A percentile compares a stretch with the other conserved stretches of the same genome.
These are phyloP conservation scores for Creolimax fragrantissima DNA, from an alignment of 78 protist genomes.

Conservation along the genomic window DNA sequence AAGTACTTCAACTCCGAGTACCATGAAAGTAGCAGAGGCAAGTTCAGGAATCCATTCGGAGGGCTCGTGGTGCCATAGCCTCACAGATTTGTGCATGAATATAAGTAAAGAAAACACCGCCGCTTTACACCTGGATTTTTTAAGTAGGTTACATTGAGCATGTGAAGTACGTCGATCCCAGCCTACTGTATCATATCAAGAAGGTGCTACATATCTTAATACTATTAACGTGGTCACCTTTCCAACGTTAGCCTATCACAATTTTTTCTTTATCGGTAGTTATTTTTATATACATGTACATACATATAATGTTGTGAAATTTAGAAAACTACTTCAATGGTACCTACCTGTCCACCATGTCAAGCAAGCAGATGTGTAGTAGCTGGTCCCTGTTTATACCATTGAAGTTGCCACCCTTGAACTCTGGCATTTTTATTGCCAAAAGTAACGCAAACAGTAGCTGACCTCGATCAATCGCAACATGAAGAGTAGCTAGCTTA, in stretches of 20 bases:
- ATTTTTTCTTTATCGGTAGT: too few species aligned
- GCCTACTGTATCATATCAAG: too few species aligned
- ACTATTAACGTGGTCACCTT: too few species aligned
- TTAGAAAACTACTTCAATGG: too few species aligned
- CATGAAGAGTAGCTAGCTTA: neutral
- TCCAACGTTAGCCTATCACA: too few species aligned
- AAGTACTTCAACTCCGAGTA: neutral
- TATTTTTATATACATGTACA: too few species aligned
- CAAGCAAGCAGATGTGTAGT: neutral
- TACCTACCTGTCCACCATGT: neutral
- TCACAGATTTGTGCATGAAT: neutral
- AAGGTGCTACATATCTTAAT: too few species aligned
- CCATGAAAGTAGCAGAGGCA: neutral
- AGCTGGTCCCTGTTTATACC: neutral
- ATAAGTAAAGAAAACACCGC: neutral
- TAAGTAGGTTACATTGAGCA: too few species aligned
- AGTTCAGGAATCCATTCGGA: neutral
- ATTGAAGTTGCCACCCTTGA: neutral
- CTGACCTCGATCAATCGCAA: neutral
- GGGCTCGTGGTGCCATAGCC: neutral
- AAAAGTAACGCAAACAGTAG: neutral
- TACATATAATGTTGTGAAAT: too few species aligned
- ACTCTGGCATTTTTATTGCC: slow-evolving; percentile 6
- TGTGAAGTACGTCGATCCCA: too few species aligned
- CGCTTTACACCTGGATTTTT: neutral